Base-by-base conservation (phyloP, 805 yeast genomes). In the Candida hungchunana region DNA sequence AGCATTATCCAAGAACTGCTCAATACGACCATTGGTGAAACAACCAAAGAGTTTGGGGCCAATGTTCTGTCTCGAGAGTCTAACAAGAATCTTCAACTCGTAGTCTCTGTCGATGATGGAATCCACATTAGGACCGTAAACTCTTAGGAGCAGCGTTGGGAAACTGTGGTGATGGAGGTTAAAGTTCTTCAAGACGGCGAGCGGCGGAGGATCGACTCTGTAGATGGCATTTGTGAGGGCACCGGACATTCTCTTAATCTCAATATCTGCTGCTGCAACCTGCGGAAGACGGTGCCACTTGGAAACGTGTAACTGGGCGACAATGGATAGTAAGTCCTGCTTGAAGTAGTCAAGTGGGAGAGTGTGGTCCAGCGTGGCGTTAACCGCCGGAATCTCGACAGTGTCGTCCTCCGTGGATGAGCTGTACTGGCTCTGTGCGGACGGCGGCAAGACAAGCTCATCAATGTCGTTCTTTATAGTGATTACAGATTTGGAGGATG, bases 141-240 rank as follows among this genome's bases (percentile, higher is more conserved):
- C 76, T 47, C 98, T 66, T 43, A 93, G 63, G 28, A 93, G 62
- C 23, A 93, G 63, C 9, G 77, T 63, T 17, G 82, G 89, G 47
- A 69, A 76, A 49, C 60, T 58, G 41, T 52, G 59, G 41, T 58
- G 50, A 56, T 31, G 66, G 43, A 54, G 38, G 31, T 58, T 58
- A 11, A 53, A 39, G 38, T 51, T 67, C 53, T 55, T 57, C 35
- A 45, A 43, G 29, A 57, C 67, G 46, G 47, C 60, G 44, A 46
- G 36, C 2, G 52, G 40, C 0, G 77, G 77, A 36, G 83, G 79
- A 50, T 73, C 80, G 4, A 93, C 73, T 51, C 78, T 78, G 58
- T 82, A 93, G 36, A 90, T 83, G 22, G 89, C 82, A 58, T 93
- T 93, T 15, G 97, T 93, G 57, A 93, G 70, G 0, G 98, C 98